Conservation (phyloP, 1,284 basidiomycete genomes). For the Leucocoprinus gongylophorus region DNA sequence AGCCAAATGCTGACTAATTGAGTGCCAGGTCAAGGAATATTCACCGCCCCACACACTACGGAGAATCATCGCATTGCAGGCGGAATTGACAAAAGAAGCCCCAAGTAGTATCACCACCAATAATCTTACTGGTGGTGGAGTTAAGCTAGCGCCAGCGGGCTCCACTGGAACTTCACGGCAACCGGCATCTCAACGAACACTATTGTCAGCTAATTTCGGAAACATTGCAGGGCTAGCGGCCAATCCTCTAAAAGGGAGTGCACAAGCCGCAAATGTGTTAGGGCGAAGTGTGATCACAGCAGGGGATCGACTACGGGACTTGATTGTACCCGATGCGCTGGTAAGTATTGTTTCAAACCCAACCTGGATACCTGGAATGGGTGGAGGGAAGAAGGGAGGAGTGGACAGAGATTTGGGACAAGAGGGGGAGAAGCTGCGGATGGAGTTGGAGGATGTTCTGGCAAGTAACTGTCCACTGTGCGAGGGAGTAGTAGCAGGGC, state of each 20-base stretch:
- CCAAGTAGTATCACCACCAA: conserved; percentile 24
- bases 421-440: conserved; percentile 62
- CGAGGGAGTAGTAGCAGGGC: conserved; percentile 76
- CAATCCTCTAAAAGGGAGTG: conserved; percentile 50
- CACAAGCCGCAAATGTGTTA: conserved; percentile 54
- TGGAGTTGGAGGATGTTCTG: conserved; percentile 82
- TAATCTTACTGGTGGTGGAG: conserved; percentile 22
- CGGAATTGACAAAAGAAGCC: conserved; percentile 62
- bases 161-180: conserved; percentile 29
- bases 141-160: conserved; percentile 26
- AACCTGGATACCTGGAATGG: conserved; percentile 59
- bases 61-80: conserved; percentile 79
- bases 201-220: conserved; percentile 69
- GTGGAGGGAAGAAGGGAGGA: conserved; percentile 32
- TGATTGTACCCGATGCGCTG: conserved; percentile 89
- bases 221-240: conserved; percentile 27
- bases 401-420: conserved; percentile 29
- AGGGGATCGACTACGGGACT: conserved; percentile 80
- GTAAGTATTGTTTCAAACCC: conserved; percentile 64
- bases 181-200: conserved; percentile 48
- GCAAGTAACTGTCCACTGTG: conserved; percentile 87
- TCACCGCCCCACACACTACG: conserved; percentile 75
- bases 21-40: conserved; percentile 78
- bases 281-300: conserved; percentile 82
- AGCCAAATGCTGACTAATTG: conserved; percentile 3